Base-by-base conservation (phyloP, 2,329 filamentous ascomycete genomes). In the Colletotrichum sojae region DNA sequence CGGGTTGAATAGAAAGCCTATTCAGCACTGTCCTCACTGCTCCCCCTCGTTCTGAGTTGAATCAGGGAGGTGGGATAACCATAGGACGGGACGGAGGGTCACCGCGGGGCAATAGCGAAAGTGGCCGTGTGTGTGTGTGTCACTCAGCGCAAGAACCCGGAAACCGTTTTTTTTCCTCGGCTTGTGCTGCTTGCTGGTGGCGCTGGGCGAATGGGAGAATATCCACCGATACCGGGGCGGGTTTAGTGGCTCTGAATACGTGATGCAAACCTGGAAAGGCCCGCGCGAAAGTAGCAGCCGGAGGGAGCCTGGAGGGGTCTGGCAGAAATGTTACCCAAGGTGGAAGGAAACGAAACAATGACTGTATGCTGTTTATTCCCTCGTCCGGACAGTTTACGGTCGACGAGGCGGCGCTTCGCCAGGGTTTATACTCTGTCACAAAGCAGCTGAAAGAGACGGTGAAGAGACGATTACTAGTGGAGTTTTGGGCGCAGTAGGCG, bases 11-110 rank as follows among this genome's bases (percentile, higher is more conserved):
- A 68, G 61, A 55, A 36, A 48, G 61, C 56, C 66, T 66, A 70
- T 70, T 67, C 69, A 71, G 66, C 69, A 67, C 71, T 71, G 71
- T 65, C 71, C 67, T 67, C 64, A 67, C 58, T 70, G 67, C 67
- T 55, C 67, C 67, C 64, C 57, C 58, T 68, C 63, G 67, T 61
- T 25, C 27, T 69, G 51, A 60, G 67, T 69, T 61, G 62, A 69
- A 69, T 67, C 51, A 61, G 62, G 62, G 62, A 67, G 67, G 55
- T 67, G 67, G 62, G 67, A 69, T 61, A 51, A 67, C 45, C 45
- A 61, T 56, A 56, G 45, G 49, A 57, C 22, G 18, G 48, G 13
- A 18, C 45, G 45, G 45, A 16, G 46, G 46, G 20, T 8, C 55
- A 39, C 40, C 67, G 67, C 62, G 67, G 67, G 62, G 67, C 67